These are phyloP conservation scores for Pseudocercospora fuligena DNA, from an alignment of 2,329 filamentous ascomycete genomes.

Conservation along the genomic window DNA sequence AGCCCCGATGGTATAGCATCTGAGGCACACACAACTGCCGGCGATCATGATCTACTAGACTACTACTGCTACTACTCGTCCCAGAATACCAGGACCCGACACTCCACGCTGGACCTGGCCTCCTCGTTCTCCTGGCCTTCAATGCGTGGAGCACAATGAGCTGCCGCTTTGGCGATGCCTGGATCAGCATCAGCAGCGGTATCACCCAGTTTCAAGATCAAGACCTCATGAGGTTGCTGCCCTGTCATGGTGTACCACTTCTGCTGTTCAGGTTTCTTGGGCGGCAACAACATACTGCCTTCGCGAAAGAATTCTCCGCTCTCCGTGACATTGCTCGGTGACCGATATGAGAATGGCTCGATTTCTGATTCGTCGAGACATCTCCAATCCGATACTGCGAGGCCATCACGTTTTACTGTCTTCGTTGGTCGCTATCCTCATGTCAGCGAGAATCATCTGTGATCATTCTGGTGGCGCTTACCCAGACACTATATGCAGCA, in stretches of 20 bases:
- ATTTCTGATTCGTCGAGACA: not conserved
- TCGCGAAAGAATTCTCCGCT: constrained; percentile 12
- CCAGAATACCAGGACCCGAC: constrained; percentile 14
- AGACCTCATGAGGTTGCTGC: constrained; percentile 14
- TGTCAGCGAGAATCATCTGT: not conserved
- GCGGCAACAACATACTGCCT: constrained; percentile 5
- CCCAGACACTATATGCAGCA: constrained; percentile 16
- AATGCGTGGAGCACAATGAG: constrained; percentile 10
- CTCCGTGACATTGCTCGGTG: constrained; percentile 13
- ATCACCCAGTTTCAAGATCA: constrained; percentile 15
- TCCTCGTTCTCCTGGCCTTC: constrained; percentile 8
- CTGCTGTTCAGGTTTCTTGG: constrained; percentile 7
- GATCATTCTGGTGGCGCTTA: not conserved
- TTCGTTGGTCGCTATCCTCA: constrained; percentile 8
- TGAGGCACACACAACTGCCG: not conserved
- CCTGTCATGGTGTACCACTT: constrained; percentile 13
- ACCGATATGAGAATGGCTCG: constrained; percentile 7
- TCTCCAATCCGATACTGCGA: constrained; percentile 14
- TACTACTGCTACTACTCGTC: not conserved
- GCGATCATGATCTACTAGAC: not conserved
- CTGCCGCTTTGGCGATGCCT: constrained; percentile 3
- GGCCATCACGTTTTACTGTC: constrained; percentile 14
- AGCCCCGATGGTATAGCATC: not conserved
- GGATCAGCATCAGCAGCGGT: constrained; percentile 7
- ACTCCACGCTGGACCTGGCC: constrained; percentile 13